Base-by-base conservation (phyloP, 768 basidiomycete genomes). In the Tubosaeta sp. region DNA sequence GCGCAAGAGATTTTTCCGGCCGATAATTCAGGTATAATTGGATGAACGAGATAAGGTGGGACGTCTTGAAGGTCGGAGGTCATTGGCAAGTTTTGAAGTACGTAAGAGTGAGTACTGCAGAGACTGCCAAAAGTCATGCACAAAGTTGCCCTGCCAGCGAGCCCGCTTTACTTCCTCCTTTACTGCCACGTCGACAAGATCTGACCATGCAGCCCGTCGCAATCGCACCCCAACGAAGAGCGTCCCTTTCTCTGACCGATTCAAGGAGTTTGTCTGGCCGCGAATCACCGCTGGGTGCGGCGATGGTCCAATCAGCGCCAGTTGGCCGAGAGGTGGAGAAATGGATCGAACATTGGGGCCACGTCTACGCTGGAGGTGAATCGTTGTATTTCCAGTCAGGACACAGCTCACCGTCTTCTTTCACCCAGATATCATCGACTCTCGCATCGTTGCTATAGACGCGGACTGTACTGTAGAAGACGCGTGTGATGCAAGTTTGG, bases 391-490 rank as follows among this genome's bases (percentile, higher is more conserved):
- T 7, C n/a, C n/a, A 18, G 27, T 10, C 36, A 11, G 21, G 19
- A 25, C 18, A 8, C n/a, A 5, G 14, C 42, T 48, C 27, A 55
- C 44, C 4, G 4, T 6, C 27, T 14, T 6, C 30, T 22, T 35
- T 43, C 21, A 7, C 24, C 9, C 51, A 90, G 88, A 87, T 62
- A 72, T 90, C 22, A 82, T 88, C 55, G 86, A 89, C 63, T 77
- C 77, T 39, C 79, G 78, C 3, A 76, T 90, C 43, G 78, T 88
- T 14, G 71, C 75, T 24, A 76, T 91, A 10, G 82, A 83, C 48
- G 79, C 79, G n/a, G 81, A 88, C 40, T 81, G 77, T 8, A 83
- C 79, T 44, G 90, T 92, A 16, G 89, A 92, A 65, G 85, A 87
- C 39, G 88, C 89, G 12, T 91, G 88, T 61, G 87, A 89, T 56